Evolutionary conservation across 2,329 filamentous ascomycete species (phyloP), one percentile per base, ranked within the genome.

Genomic region (Septoria petroselini): DNA sequence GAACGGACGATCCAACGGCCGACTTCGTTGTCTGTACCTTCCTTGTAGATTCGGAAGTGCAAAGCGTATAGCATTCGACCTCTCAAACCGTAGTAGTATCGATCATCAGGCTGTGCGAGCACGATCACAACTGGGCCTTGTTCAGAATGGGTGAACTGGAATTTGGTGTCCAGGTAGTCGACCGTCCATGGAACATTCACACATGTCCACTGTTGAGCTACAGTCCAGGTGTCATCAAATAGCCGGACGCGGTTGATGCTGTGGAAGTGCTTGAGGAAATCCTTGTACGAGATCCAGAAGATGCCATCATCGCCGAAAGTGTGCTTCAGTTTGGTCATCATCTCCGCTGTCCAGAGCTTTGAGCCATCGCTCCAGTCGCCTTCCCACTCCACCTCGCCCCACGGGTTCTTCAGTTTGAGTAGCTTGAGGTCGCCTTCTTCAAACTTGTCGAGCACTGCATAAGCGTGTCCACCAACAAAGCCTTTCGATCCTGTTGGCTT

Each of bases 321-420:
- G 27, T 64, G 54, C 19, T 54, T 54, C 37, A 93, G 76, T 60
- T 84, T 82, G 52, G 82, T 71, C 69, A 91, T 82, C 80, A 85
- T 88, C 58, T 90, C 83, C 0, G 86, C 76, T 1, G 86, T 91
- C 88, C 88, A 94, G 67, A 91, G 84, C 61, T 88, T 86, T 5
- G 85, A 88, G 0, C 88, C 88, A 62, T 93, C 88, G 30, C 80
- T 84, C 87, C 88, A 93, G 1, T 86, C 76, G 1, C 88, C 88
- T 23, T 80, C 85, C 87, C 88, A 93, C 68, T 90, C 88, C 25
- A 80, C 81, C 56, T 82, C 82, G 1, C 88, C 88, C 88, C 87
- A 93, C 0, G 88, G 88, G 59, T 93, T 93, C 57, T 84, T 81
- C 40, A 67, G 33, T 71, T 77, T 41, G 65, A 72, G 54, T 70